Conservation (phyloP, 495 filamentous ascomycete species). For the Schizothecium vesticola region DNA sequence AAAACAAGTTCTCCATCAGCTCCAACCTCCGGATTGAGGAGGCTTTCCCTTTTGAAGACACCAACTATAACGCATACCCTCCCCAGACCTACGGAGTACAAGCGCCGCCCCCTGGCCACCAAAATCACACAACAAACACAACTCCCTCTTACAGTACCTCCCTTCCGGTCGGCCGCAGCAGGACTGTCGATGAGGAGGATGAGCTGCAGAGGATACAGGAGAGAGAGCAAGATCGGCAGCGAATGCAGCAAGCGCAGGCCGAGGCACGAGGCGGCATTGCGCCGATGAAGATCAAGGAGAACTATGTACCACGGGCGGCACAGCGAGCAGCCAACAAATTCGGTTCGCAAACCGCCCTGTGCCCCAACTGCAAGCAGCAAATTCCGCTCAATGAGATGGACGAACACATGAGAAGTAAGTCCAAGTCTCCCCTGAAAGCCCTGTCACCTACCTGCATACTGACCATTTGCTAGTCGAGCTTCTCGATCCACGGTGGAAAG, state of each 20-base stretch:
- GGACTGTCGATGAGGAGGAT: conserved; percentile 50
- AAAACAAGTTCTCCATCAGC: conserved; percentile 78
- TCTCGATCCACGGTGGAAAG: conserved; percentile 92
- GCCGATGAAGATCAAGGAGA: conserved; percentile 89
- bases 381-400: conserved; percentile 83
- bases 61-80: conserved; percentile 33
- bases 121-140: conserved; percentile 32
- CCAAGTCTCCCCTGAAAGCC: conserved; percentile 12
- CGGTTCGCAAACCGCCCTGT: conserved; percentile 65
- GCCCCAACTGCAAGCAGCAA: conserved; percentile 89
- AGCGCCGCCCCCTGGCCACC: conserved; percentile 25
- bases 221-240: conserved; percentile 60
- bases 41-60: conserved; percentile 79
- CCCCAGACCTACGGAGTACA: conserved; percentile 27
- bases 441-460: neutral
- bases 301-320: conserved; percentile 83
- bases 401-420: conserved; percentile 82
- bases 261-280: conserved; percentile 62
- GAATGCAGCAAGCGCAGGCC: conserved; percentile 71
- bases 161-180: conserved; percentile 24
- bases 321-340: conserved; percentile 59
- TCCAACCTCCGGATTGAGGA: conserved; percentile 86
- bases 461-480: conserved; percentile 52
- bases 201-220: conserved; percentile 64
- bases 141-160: conserved; percentile 32